phyloP scores from a whole-genome alignment of 2,329 filamentous ascomycete genomes.

The Apiospora marii region DNA sequence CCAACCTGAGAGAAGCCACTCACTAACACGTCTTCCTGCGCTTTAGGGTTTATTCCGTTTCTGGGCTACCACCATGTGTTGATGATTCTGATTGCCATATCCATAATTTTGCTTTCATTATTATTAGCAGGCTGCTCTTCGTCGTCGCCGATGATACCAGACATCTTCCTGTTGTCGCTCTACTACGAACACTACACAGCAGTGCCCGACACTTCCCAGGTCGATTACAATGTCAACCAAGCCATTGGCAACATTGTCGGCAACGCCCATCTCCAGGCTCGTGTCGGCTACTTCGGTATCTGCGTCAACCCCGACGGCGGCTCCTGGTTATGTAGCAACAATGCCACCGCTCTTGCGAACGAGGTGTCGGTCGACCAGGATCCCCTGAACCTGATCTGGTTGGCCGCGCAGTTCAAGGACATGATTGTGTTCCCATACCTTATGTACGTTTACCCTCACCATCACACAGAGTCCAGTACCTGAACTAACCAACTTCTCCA shows the following conservation, averaged over 20 bases:
- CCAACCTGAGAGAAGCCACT: background rate
- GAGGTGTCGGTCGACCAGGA: slow-evolving; percentile 91
- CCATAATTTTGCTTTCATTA: slow-evolving; percentile 93
- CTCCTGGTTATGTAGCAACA: slow-evolving; percentile 94
- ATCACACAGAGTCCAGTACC: background rate
- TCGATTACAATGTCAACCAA: slow-evolving; percentile 85
- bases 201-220: slow-evolving; percentile 83
- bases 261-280: slow-evolving; percentile 81
- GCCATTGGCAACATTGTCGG: slow-evolving; percentile 93
- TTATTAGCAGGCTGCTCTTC: slow-evolving; percentile 96
- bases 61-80: slow-evolving; percentile 84
- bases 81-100: slow-evolving; percentile 94
- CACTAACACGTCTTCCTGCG: background rate
- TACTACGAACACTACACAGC: slow-evolving; percentile 92
- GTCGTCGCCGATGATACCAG: slow-evolving; percentile 91
- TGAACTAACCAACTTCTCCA: slow-evolving; percentile 29
- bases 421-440: slow-evolving; percentile 98
- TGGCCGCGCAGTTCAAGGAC: slow-evolving; percentile 96
- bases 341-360: slow-evolving; percentile 90
- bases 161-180: slow-evolving; percentile 97
- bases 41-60: slow-evolving; percentile 70
- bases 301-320: slow-evolving; percentile 93
- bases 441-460: slow-evolving; percentile 67
- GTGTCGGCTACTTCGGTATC: slow-evolving; percentile 97
- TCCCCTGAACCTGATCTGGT: slow-evolving; percentile 95